phyloP scores from a whole-genome alignment of 805 yeast species.

The Schizosaccharomyces lindneri region DNA sequence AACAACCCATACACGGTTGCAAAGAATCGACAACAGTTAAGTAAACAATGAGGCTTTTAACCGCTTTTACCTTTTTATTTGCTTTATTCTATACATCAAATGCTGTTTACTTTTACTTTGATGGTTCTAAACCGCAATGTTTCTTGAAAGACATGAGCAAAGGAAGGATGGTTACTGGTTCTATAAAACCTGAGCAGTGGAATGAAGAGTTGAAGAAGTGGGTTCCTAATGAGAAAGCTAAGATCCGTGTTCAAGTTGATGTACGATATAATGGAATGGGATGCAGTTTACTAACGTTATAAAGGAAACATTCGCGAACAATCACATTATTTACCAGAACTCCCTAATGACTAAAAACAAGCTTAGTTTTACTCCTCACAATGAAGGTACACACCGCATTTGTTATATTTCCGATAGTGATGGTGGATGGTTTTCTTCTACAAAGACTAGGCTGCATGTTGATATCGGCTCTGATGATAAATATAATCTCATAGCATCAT shows the following conservation, averaged over 20 bases:
- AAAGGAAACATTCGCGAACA: constrained; percentile 53
- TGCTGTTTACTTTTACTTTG: constrained; percentile 57
- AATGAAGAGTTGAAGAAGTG: constrained; percentile 25
- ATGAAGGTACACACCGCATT: constrained; percentile 62
- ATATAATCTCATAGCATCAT: constrained; percentile 19
- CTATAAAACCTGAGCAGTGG: constrained; percentile 24
- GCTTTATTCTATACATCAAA: neutral
- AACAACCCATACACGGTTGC: too few relatives aligned
- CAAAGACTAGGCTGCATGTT: constrained; percentile 48
- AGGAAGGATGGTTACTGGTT: constrained; percentile 60
- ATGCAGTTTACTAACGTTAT: constrained; percentile 4
- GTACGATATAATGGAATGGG: constrained; percentile 13
- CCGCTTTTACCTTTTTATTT: neutral
- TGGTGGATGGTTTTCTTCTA: constrained; percentile 37
- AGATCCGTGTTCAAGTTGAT: constrained; percentile 44
- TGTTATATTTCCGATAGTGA: constrained; percentile 36
- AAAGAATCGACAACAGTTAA: too few relatives aligned
- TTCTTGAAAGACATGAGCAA: constrained; percentile 59
- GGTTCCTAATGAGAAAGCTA: constrained; percentile 27
- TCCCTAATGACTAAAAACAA: constrained; percentile 34
- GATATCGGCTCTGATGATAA: constrained; percentile 31
- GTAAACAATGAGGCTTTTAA: neutral
- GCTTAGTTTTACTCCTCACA: constrained; percentile 60
- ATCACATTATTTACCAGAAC: constrained; percentile 54
- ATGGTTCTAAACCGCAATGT: constrained; percentile 54